Evolutionary conservation across 805 yeast species (phyloP).

Genomic region (Starmera quercuum): DNA sequence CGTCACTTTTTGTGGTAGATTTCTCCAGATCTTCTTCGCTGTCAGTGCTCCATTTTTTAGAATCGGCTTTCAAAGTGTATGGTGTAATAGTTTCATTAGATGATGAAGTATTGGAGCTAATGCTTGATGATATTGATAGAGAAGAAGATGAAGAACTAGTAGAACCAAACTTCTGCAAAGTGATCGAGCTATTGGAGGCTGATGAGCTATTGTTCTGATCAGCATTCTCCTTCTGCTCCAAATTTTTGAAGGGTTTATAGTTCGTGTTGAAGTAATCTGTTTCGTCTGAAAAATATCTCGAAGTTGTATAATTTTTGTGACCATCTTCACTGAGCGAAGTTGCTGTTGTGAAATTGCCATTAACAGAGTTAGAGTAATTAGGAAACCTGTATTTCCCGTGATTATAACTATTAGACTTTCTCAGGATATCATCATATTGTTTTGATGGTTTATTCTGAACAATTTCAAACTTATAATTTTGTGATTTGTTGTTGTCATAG

Average conservation of each 20-base stretch:
- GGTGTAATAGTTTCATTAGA: slow-evolving; percentile 2
- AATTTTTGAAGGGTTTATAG: not conserved
- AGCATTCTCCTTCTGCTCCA: not conserved
- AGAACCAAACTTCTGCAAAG: not conserved
- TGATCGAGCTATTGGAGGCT: slow-evolving; percentile 1
- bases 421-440: not conserved
- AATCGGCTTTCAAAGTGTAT: not conserved
- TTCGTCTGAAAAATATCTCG: slow-evolving; percentile 20
- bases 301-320: slow-evolving; percentile 6
- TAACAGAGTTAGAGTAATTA: slow-evolving; percentile 1
- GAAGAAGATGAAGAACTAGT: slow-evolving; percentile 1
- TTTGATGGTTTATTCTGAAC: slow-evolving; percentile 8
- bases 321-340: slow-evolving; percentile 4
- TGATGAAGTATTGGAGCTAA: slow-evolving; percentile 3
- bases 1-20: not conserved
- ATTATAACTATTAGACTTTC: not conserved
- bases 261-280: slow-evolving; percentile 18
- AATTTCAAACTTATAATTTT: slow-evolving; percentile 29
- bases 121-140: slow-evolving; percentile 3
- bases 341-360: slow-evolving; percentile 2
- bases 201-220: slow-evolving; percentile 8
- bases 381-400: not conserved
- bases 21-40: not conserved
- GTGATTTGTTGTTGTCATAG: slow-evolving; percentile 34
- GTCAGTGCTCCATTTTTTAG: not conserved